Conservation (phyloP, 176 grass and related monocot species). For the Bolboschoenus planiculmis region DNA sequence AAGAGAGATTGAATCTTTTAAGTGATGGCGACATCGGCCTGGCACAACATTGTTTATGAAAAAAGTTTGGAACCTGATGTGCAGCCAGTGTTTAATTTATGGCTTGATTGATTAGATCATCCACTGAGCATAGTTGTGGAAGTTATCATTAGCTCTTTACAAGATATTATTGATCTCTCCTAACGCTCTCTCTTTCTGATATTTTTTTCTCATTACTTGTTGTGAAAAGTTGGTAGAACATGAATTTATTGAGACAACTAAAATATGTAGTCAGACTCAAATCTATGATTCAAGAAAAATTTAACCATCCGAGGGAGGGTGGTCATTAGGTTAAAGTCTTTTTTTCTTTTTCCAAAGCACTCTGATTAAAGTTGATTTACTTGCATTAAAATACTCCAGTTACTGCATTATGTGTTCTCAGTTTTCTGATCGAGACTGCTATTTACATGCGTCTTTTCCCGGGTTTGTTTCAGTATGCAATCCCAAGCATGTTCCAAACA, state of each 20-base stretch:
- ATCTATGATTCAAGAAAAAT: background rate
- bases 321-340: background rate
- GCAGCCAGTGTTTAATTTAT: background rate
- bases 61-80: background rate
- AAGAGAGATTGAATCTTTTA: background rate
- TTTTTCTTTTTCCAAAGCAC: background rate
- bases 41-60: background rate
- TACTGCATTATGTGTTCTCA: background rate
- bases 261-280: background rate
- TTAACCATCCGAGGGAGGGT: background rate
- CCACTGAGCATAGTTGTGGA: background rate
- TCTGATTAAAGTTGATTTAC: background rate
- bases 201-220: background rate
- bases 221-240: background rate
- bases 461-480: background rate
- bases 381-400: background rate
- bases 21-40: background rate
- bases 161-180: background rate
- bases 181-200: background rate
- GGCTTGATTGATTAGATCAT: constrained; percentile 7
- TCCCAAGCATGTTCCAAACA: background rate
- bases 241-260: background rate
- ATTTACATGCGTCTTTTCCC: background rate
- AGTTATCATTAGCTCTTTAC: background rate
- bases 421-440: background rate